Evolutionary conservation across 257 asterid genomes (phyloP), one percentile per base, ranked within the genome.

Genomic region (Lavandula angustifolia): DNA sequence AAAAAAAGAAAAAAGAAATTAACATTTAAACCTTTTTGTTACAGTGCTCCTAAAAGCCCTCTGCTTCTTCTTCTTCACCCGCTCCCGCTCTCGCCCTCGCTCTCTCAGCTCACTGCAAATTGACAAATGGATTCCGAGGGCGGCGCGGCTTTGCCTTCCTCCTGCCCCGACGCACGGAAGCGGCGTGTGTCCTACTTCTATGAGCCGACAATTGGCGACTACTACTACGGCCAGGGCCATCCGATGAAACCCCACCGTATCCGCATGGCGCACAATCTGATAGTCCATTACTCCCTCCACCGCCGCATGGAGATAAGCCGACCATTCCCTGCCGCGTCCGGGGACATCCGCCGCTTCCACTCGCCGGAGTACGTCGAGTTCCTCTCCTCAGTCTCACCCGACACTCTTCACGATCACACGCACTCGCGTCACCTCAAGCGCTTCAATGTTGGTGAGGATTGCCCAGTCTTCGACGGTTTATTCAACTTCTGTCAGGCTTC

Each of bases 241-340:
- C 95, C 91, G 27, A 89, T 87, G 96, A 89, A 87, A 58, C 95
- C 96, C 59, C 94, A 85, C 78, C 80, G 96, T 17, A 83, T 87
- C 55, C 85, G 87, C 27, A 83, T 89, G 91, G 87, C 96, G 37
- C 96, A 89, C 78, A 79, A 81, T 43, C 80, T 89, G 8, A 74
- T 89, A 42, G 85, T 82, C 29, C 87, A 80, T 71, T 89, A 87
- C 74, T 29, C 79, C 42, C 91, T 89, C 33, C 87, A 87, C 78
- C 91, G 79, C 0, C 76, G 76, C 22, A 85, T 89, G 96, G 94
- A 87, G 57, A 76, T 89, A 62, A 38, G 60, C 69, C 81, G 86
- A 2, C 95, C 94, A 0, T 81, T 81, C 72, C 78, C 89, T 34
- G 95, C 95, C 14, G 84, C 61, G 1, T 43, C 79, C 3, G 38